Evolutionary conservation across 108 stramenopile genomes (phyloP).

Genomic region (Conticribra weissflogii): DNA sequence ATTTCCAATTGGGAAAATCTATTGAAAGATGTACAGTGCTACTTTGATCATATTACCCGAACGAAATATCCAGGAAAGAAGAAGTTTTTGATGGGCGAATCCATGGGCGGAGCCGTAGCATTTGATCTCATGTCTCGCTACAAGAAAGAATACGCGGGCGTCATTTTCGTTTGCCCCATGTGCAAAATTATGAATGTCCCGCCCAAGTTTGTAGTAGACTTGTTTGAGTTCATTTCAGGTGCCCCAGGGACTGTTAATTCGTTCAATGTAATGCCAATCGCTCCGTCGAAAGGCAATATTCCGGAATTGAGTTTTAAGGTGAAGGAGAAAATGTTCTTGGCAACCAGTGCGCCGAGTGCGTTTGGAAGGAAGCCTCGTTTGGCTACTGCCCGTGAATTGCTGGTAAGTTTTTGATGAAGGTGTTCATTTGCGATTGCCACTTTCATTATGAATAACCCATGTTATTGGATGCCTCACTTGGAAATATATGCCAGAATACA

Average conservation of each 20-base stretch:
- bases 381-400: conserved; percentile 67
- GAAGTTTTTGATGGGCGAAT: conserved; percentile 70
- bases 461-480: too few species aligned
- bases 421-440: too few species aligned
- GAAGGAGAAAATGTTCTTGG: conserved; percentile 50
- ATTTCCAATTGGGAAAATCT: conserved; percentile 53
- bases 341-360: conserved; percentile 21
- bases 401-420: too few species aligned
- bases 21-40: conserved; percentile 54
- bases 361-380: conserved; percentile 67
- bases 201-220: conserved; percentile 60
- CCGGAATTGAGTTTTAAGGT: conserved; percentile 46
- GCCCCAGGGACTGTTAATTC: conserved; percentile 43
- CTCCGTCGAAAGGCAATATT: conserved; percentile 56
- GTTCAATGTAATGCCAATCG: conserved; percentile 46
- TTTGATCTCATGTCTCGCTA: conserved; percentile 50
- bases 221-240: conserved; percentile 47
- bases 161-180: conserved; percentile 69
- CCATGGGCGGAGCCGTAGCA: conserved; percentile 76
- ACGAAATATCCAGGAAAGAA: conserved; percentile 47
- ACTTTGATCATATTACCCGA: conserved; percentile 40
- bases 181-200: conserved; percentile 71
- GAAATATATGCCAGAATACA: conserved; percentile 12
- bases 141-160: conserved; percentile 52
- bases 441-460: background rate